These are phyloP conservation scores for Penicillium alfredii DNA, from an alignment of 495 filamentous ascomycete genomes.

Conservation along the genomic window DNA sequence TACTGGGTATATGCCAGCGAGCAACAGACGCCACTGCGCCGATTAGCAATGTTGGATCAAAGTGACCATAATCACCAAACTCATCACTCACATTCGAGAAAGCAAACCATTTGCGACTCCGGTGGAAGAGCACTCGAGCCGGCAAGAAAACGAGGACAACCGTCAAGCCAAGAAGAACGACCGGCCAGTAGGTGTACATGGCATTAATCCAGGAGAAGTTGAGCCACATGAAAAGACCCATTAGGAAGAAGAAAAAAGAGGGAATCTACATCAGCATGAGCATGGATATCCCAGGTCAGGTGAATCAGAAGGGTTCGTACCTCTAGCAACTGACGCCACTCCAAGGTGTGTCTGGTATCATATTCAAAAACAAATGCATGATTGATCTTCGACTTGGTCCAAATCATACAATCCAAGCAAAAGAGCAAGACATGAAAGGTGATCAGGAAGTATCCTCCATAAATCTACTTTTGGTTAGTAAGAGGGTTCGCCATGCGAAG, in stretches of 20 bases:
- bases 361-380: slow-evolving; percentile 97
- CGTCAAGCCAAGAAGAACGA: slow-evolving; percentile 67
- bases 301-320: slow-evolving; percentile 26
- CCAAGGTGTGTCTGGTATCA: slow-evolving; percentile 73
- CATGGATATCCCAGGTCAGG: neutral
- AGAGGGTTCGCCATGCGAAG: neutral
- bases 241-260: slow-evolving; percentile 65
- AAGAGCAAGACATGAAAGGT: slow-evolving; percentile 70
- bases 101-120: slow-evolving; percentile 73
- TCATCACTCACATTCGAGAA: slow-evolving; percentile 70
- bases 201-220: slow-evolving; percentile 69
- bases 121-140: slow-evolving; percentile 64
- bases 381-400: slow-evolving; percentile 80
- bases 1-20: slow-evolving; percentile 84
- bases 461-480: slow-evolving; percentile 53
- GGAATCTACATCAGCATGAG: slow-evolving; percentile 50
- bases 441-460: slow-evolving; percentile 77
- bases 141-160: slow-evolving; percentile 68
- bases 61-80: neutral
- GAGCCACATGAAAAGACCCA: slow-evolving; percentile 77
- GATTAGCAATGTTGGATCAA: slow-evolving; percentile 15
- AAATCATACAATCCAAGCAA: slow-evolving; percentile 72
- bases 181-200: slow-evolving; percentile 82
- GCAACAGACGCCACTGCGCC: slow-evolving; percentile 69
- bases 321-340: slow-evolving; percentile 86